Evolutionary conservation across 75 land plant species (phyloP).

Genomic region (Picea sitchensis): DNA sequence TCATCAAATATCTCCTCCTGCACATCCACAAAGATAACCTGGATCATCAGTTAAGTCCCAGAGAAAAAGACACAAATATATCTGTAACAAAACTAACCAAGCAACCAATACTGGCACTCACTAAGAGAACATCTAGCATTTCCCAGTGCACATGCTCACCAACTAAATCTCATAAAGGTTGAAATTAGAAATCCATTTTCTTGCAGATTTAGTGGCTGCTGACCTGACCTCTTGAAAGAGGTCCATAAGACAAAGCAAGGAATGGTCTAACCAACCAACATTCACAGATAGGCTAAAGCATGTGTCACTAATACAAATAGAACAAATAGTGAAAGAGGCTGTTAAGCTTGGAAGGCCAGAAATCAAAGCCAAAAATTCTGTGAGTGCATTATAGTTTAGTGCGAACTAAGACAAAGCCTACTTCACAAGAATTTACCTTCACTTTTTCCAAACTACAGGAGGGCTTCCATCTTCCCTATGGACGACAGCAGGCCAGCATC

Average conservation of each 20-base stretch:
- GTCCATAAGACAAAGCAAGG: no score
- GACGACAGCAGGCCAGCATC: no score
- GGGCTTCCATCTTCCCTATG: no score
- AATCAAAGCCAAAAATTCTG: no score
- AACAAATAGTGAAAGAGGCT: no score
- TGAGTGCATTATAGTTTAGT: no score
- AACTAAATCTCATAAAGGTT: background rate
- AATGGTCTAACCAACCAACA: no score
- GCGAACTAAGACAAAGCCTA: no score
- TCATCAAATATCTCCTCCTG: conserved; percentile 47
- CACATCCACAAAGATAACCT: background rate
- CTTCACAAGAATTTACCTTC: no score
- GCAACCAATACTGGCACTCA: background rate
- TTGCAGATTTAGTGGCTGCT: background rate
- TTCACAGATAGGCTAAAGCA: no score
- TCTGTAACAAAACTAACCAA: background rate
- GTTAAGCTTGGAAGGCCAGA: no score
- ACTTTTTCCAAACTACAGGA: no score
- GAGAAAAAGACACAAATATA: background rate
- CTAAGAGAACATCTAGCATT: background rate
- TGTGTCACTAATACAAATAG: background rate
- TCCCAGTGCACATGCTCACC: background rate
- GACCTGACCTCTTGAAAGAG: background rate
- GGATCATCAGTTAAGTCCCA: background rate
- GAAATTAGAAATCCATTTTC: background rate